Evolutionary conservation across 148 eudicot genomes (phyloP).

Genomic region (Rhododendron kiyosumense): DNA sequence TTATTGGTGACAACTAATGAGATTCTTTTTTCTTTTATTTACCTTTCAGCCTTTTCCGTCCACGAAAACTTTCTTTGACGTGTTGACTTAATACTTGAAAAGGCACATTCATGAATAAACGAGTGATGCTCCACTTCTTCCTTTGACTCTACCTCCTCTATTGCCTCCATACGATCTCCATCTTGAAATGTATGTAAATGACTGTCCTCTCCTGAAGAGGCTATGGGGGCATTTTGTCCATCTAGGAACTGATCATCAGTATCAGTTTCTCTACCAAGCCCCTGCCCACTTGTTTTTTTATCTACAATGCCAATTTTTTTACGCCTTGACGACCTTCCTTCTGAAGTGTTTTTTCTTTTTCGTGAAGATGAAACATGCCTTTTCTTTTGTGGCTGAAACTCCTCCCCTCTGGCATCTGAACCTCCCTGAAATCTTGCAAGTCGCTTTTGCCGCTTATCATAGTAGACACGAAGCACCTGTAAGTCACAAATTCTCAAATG

Average conservation of each 20-base stretch:
- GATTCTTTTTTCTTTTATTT: slow-evolving; percentile 10
- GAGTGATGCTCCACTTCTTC: slow-evolving; percentile 38
- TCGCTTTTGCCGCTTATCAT: slow-evolving; percentile 63
- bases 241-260: slow-evolving; percentile 16
- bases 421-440: slow-evolving; percentile 40
- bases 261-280: slow-evolving; percentile 3
- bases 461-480: slow-evolving; percentile 92
- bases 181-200: slow-evolving; percentile 23
- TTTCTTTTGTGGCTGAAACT: slow-evolving; percentile 24
- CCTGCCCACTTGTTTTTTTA: slow-evolving; percentile 25
- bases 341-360: slow-evolving; percentile 50
- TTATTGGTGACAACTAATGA: not conserved
- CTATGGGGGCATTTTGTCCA: slow-evolving; percentile 13
- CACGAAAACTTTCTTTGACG: slow-evolving; percentile 58
- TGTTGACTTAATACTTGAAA: slow-evolving; percentile 46
- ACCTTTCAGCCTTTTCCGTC: slow-evolving; percentile 91
- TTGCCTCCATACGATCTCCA: slow-evolving; percentile 27
- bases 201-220: slow-evolving; percentile 18
- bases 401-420: slow-evolving; percentile 28
- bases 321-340: slow-evolving; percentile 31
- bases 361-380: slow-evolving; percentile 26
- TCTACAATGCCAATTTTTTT: slow-evolving; percentile 17
- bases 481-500: slow-evolving; percentile 14
- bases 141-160: slow-evolving; percentile 25
- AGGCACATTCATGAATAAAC: slow-evolving; percentile 39